These are phyloP conservation scores for Boletellus ananas DNA, from an alignment of 768 basidiomycete species.

Conservation along the genomic window DNA sequence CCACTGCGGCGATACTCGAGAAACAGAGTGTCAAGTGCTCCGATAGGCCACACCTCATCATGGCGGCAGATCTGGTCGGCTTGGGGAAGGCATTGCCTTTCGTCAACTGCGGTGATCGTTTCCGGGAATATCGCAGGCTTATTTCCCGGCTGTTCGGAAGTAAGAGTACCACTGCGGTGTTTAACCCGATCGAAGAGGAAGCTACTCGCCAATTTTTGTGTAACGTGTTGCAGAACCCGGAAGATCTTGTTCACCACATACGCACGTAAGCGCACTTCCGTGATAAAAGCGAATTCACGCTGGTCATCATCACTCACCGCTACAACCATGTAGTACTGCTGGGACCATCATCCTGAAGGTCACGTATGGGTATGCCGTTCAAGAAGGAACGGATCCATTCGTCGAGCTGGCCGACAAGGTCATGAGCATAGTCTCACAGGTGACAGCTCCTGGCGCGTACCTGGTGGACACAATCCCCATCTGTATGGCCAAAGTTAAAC, in stretches of 20 bases:
- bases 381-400: constrained; percentile 35
- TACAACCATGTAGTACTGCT: constrained; percentile 7
- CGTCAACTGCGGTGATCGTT: constrained; percentile 1
- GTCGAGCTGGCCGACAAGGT: constrained; percentile 27
- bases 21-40: constrained; percentile 54
- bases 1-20: constrained; percentile 47
- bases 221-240: constrained; percentile 14
- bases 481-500: constrained; percentile 3
- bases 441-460: constrained; percentile 8
- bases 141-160: constrained; percentile 9
- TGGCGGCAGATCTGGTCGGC: constrained; percentile 23
- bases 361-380: constrained; percentile 39
- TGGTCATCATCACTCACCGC: too few species aligned
- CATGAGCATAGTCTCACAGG: constrained; percentile 12
- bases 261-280: constrained; percentile 14
- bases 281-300: neutral
- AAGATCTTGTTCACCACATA: constrained; percentile 16
- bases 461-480: constrained; percentile 23
- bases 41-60: constrained; percentile 12
- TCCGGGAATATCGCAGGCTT: constrained; percentile 14
- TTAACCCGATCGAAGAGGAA: constrained; percentile 17
- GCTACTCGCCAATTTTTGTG: constrained; percentile 18
- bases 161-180: constrained; percentile 4
- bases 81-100: constrained; percentile 6
- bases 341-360: constrained; percentile 34